A percentile compares a stretch with the other conserved stretches of the same genome.
Evolutionary conservation across 139 green algal species (phyloP).

Genomic region (Ulvella scutata): DNA sequence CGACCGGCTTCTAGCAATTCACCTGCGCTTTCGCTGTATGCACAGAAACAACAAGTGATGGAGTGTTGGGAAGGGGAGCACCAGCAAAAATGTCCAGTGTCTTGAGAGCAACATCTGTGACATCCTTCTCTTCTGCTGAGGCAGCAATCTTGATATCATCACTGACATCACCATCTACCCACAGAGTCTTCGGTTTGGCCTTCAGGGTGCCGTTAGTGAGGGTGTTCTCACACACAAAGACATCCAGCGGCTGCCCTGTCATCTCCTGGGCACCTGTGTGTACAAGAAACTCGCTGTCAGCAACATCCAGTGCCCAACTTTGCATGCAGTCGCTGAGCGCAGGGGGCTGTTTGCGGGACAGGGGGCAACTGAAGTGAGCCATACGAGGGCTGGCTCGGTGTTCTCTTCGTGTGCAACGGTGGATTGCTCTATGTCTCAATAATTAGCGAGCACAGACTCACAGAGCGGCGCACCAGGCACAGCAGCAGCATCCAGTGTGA

Average conservation of each 20-base stretch:
- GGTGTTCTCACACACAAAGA: background rate
- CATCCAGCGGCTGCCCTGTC: background rate
- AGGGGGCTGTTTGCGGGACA: too few species aligned
- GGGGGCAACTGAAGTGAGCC: too few species aligned
- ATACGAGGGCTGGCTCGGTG: too few species aligned
- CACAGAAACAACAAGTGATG: too few species aligned
- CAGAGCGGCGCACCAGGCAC: background rate
- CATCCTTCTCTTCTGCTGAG: background rate
- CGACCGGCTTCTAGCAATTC: too few species aligned
- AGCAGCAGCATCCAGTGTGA: conserved; percentile 5
- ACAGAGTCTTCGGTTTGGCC: background rate
- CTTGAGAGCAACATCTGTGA: conserved; percentile 16
- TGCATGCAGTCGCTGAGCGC: too few species aligned
- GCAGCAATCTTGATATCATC: background rate
- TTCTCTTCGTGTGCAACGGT: too few species aligned
- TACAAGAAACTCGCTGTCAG: background rate
- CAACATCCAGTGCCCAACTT: background rate
- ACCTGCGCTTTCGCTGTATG: too few species aligned
- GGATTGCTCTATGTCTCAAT: too few species aligned
- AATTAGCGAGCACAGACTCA: too few species aligned
- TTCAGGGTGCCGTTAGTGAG: background rate
- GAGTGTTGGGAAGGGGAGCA: too few species aligned
- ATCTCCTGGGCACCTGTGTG: background rate
- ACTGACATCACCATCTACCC: background rate
- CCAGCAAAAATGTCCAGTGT: conserved; percentile 89